phyloP scores from a whole-genome alignment of 164 flowering plant species.

The Nymphaea colorata region DNA sequence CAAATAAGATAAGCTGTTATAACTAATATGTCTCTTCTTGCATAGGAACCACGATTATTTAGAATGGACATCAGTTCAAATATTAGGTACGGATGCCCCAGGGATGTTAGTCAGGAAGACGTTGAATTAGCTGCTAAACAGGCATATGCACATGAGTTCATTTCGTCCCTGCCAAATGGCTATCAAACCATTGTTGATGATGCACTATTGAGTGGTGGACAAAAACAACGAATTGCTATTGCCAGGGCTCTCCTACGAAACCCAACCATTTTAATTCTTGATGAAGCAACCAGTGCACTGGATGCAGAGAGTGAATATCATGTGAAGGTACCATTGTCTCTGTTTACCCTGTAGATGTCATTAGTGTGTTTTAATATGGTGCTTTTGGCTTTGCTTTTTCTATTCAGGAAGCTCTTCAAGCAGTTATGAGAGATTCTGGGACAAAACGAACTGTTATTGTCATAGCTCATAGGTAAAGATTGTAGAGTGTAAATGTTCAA shows the following conservation, averaged over 20 bases:
- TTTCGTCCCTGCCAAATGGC: slow-evolving; percentile 69
- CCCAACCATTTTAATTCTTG: slow-evolving; percentile 77
- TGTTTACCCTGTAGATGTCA: not conserved
- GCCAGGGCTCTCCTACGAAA: slow-evolving; percentile 87
- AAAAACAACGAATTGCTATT: slow-evolving; percentile 92
- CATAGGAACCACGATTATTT: slow-evolving; percentile 83
- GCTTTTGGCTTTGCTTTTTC: not conserved
- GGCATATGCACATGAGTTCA: slow-evolving; percentile 88
- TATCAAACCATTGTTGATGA: slow-evolving; percentile 81
- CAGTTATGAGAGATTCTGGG: slow-evolving; percentile 38
- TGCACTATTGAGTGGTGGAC: slow-evolving; percentile 96
- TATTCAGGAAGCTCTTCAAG: slow-evolving; percentile 65
- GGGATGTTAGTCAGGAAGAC: slow-evolving; percentile 57
- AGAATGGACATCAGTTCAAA: slow-evolving; percentile 80
- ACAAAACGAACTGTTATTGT: slow-evolving; percentile 65
- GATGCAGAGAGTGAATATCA: slow-evolving; percentile 96
- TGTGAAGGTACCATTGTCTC: slow-evolving; percentile 25
- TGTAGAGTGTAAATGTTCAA: too few species aligned
- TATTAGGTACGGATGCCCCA: slow-evolving; percentile 71
- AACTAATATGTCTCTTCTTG: slow-evolving; percentile 2
- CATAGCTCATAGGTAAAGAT: slow-evolving; percentile 73
- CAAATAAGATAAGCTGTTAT: not conserved
- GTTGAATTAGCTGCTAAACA: slow-evolving; percentile 85
- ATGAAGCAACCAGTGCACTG: slow-evolving; percentile 95
- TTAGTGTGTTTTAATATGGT: too few species aligned